These are phyloP conservation scores for Phytopythium montanum DNA, from an alignment of 352 stramenopile species.

Conservation along the genomic window DNA sequence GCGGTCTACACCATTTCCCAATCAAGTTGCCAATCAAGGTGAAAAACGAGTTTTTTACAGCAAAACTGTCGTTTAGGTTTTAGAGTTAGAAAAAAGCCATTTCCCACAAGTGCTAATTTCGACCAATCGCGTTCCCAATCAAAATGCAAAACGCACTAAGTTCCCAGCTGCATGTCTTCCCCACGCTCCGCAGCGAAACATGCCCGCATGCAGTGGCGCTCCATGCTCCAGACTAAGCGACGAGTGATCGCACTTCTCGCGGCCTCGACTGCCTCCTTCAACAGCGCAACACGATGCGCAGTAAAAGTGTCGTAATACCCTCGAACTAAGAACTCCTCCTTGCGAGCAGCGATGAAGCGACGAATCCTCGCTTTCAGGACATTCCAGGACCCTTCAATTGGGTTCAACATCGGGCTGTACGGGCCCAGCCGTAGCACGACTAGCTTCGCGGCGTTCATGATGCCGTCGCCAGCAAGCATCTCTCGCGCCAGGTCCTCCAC, in stretches of 20 bases:
- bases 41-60: too few species aligned
- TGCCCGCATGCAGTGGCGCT: slow-evolving; percentile 3
- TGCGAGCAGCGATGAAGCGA: slow-evolving; percentile 1
- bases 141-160: too few species aligned
- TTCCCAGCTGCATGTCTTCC: slow-evolving; percentile 3
- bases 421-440: slow-evolving; percentile 7
- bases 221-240: slow-evolving; percentile 1
- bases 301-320: slow-evolving; percentile 10
- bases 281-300: background rate
- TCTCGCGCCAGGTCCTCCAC: slow-evolving; percentile 8
- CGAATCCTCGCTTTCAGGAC: slow-evolving; percentile 14
- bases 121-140: too few species aligned
- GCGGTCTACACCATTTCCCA: too few species aligned
- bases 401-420: slow-evolving; percentile 23
- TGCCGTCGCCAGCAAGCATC: slow-evolving; percentile 8
- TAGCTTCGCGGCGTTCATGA: slow-evolving; percentile 11
- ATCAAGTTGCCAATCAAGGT: too few species aligned
- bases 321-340: slow-evolving; percentile 13
- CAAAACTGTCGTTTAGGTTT: too few species aligned
- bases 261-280: slow-evolving; percentile 2
- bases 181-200: slow-evolving; percentile 1
- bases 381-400: slow-evolving; percentile 19
- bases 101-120: too few species aligned
- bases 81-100: too few species aligned
- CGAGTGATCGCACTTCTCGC: background rate